Base-by-base conservation (phyloP, 495 filamentous ascomycete genomes). In the Penicillium egyptiacum region DNA sequence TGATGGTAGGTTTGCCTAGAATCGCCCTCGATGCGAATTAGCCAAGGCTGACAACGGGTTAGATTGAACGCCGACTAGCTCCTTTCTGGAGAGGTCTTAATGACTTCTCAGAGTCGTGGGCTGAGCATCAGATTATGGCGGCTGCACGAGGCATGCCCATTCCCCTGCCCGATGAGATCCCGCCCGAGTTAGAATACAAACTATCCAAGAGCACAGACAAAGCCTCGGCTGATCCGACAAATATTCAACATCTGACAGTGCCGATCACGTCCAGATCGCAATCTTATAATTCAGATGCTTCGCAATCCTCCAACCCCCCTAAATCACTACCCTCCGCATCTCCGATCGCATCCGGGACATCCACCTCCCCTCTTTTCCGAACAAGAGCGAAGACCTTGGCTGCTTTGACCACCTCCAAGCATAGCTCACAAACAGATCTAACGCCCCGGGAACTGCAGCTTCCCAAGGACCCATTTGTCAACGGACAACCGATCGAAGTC, bases 31-130 rank as follows among this genome's bases (percentile, higher is more conserved):
- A 19, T 56, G 25, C 49, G 9, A 16, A 26, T 16, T 30, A 12
- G 39, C 48, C 43, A 58, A 56, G 20, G 42, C 67, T 61, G 31
- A 61, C 66, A 43, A 64, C 51, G 33, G 12, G 31, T 3, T 69
- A 96, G 91, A 91, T 98, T 70, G 94, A 98, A 73, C 84, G 94
- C 56, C 86, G 89, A 56, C 71, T 98, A 54, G 93, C 94, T 22
- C 94, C 94, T 0, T 98, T 98, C 65, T 98, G 92, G 88, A 86
- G 88, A 70, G 94, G 95, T 3, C 78, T 98, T 11, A 88, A 96
- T 60, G 93, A 98, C 63, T 87, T 93, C 60, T 85, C 84, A 5
- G 86, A 90, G 40, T 87, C 87, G 51, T 98, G 94, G 94, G 89
- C 90, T 4, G 94, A 98, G 61, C 83, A 89, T 65, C 93, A 98